Base-by-base conservation (phyloP, 164 flowering plant species). In the Stephania yunnanensis region DNA sequence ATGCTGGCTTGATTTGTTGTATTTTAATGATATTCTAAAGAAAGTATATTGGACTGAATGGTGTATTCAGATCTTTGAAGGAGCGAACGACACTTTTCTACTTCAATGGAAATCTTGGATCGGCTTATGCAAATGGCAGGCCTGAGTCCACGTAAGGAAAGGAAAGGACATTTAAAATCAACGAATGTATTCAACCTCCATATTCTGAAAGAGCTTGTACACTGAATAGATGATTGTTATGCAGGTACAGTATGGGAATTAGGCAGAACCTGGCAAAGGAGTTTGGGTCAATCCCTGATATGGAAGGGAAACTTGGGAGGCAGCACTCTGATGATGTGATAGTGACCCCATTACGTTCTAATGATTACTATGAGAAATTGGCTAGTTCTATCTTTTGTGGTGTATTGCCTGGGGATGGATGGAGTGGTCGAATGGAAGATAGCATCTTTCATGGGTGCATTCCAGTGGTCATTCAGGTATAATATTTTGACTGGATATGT, bases 341-440 rank as follows among this genome's bases (percentile, higher is more conserved):
- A 73, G 98, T 95, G 42, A 92, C 97, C 44, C 85, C 92, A 29
- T 10, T 82, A 29, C 98, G 97, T 52, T 82, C 98, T 71, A 80
- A 76, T 7, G 77, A 83, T 80, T 95, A 95, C 78, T 82, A 83
- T 65, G 86, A 81, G 50, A 89, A 87, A 46, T 74, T 95, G 74
- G 90, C 95, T 10, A 87, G 84, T 83, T 95, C 99, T 72, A 70
- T 86, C 52, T 95, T 95, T 71, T 95, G 99, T 84, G 98, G 97
- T 58, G 97, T 93, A 20, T 84, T 95, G 72, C 99, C 99, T 71
- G 99, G 99, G 78, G 99, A 95, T 85, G 99, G 99, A 66, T 95
- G 99, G 99, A 95, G 98, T 83, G 99, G 99, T 75, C 87, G 99
- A 7, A 91, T 95, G 93, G 99, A 95, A 89, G 99, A 95, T 74